Evolutionary conservation across 2,329 filamentous ascomycete genomes (phyloP), one percentile per base, ranked within the genome.

Genomic region (Beauveria varroae): DNA sequence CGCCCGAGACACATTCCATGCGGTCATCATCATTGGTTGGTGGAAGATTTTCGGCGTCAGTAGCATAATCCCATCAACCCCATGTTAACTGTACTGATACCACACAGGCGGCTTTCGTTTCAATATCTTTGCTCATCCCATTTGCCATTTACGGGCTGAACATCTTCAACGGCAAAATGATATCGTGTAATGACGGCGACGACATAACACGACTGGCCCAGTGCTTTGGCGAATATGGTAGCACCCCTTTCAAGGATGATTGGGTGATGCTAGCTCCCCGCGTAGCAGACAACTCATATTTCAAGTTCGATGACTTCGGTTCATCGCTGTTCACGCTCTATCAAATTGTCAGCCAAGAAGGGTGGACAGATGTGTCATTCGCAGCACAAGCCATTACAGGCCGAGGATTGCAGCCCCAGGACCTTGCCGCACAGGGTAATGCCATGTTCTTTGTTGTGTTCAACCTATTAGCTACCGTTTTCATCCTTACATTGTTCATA

Each of bases 291-390:
- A 98, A 99, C 68, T 86, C 88, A 0, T 96, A 86, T 70, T 98
- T 89, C 75, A 89, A 89, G 72, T 99, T 99, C 70, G 95, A 99
- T 73, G 89, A 96, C 70, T 99, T 99, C 69, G 90, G 89, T n/a
- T 85, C 90, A 59, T 89, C 93, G 0, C 81, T 99, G 40, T 98
- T 98, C 77, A 96, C 96, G 64, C 89, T 99, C 63, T 99, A 97
- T 77, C 93, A 98, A 73, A 97, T 99, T 74, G 93, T 98, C 47
- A 98, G 93, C 57, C 95, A 99, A 74, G 96, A 99, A 79, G 95
- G 95, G 40, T 99, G 96, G 95, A 87, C 87, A 12, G 92, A 96
- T 72, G 91, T 96, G n/a, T 90, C 95, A 71, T 93, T 90, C 78
- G 83, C 85, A 40, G 88, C 87, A 1, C 90, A 96, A 77, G 85